Evolutionary conservation across 202 grass and related monocot genomes (phyloP), one percentile per base, ranked within the genome.

Genomic region (Setaria italica): DNA sequence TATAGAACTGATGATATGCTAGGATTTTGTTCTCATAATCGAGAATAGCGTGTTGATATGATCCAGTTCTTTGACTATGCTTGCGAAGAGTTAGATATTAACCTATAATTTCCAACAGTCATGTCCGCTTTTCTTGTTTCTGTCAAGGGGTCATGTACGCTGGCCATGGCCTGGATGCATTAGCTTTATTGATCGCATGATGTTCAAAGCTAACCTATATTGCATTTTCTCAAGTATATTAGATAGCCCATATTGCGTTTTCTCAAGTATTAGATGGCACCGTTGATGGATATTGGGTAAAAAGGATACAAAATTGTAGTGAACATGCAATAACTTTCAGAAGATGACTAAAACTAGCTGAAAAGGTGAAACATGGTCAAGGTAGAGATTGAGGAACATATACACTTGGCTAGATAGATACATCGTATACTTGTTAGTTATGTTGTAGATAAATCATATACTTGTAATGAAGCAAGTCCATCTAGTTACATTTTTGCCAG

Each of bases 381-480:
- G 17, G 48, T 29, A 57, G 15, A 2, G 17, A 35, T 3, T 7
- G 5, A 54, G 29, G 32, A 19, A 50, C 15, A 83, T 79, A 83
- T 69, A 42, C 32, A 30, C 33, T 60, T 34, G 20, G 50, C 20
- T 59, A 41, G 41, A 72, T 5, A 46, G 43, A 46, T 55, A 19
- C 16, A 55, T 55, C 51, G 16, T 55, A 55, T 55, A 55, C 51
- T 55, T 56, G 17, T 7, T 58, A 58, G 20, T 70, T 65, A 42
- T 78, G 2, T 78, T 35, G 21, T 70, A 74, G 63, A 82, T 17
- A 58, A 64, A 69, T 67, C 43, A 30, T 39, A 46, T 51, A n/a
- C 57, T n/a, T 20, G 19, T 10, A 68, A 76, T 43, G 17, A 65
- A 56, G 62, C 5, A 1, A 77, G 32, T 78, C 30, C n/a, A 41